A percentile compares a stretch with the other conserved stretches of the same genome.
Evolutionary conservation across 352 stramenopile genomes (phyloP).

Genomic region (Phytopythium litorale): DNA sequence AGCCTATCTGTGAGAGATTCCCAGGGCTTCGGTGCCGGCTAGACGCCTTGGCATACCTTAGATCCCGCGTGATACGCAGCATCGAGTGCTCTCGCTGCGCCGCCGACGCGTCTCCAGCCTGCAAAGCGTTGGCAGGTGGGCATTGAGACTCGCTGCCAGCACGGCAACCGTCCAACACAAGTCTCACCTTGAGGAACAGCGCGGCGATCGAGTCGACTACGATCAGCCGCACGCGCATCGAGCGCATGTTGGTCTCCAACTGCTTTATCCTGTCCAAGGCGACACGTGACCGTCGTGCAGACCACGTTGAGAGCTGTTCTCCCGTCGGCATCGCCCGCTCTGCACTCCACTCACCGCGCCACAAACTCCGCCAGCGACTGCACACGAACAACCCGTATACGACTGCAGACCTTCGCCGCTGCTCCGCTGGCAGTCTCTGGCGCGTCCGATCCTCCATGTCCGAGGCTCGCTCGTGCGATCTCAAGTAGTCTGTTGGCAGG

Average conservation of each 20-base stretch:
- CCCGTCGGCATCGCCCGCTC: neutral
- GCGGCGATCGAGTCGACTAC: conserved; percentile 73
- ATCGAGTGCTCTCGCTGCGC: conserved; percentile 44
- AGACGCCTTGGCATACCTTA: conserved; percentile 29
- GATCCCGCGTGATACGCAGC: conserved; percentile 41
- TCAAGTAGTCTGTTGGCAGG: conserved; percentile 31
- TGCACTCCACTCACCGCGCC: conserved; percentile 24
- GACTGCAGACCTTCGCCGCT: conserved; percentile 27
- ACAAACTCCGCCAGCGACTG: conserved; percentile 39
- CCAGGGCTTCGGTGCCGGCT: neutral
- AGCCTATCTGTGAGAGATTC: neutral
- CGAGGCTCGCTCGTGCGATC: conserved; percentile 36
- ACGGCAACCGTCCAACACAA: neutral
- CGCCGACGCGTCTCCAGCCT: conserved; percentile 35
- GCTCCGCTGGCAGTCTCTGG: conserved; percentile 9
- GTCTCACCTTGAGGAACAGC: conserved; percentile 50
- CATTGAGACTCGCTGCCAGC: neutral
- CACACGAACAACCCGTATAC: conserved; percentile 38
- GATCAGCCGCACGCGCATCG: conserved; percentile 50
- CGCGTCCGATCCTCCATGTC: conserved; percentile 13
- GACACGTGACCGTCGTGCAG: neutral
- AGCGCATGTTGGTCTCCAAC: conserved; percentile 42
- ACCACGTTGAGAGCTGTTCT: neutral
- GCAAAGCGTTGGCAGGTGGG: neutral
- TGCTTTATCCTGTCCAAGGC: conserved; percentile 44